Conservation (phyloP, 31 red algal genomes). For the Asparagopsis taxiformis region DNA sequence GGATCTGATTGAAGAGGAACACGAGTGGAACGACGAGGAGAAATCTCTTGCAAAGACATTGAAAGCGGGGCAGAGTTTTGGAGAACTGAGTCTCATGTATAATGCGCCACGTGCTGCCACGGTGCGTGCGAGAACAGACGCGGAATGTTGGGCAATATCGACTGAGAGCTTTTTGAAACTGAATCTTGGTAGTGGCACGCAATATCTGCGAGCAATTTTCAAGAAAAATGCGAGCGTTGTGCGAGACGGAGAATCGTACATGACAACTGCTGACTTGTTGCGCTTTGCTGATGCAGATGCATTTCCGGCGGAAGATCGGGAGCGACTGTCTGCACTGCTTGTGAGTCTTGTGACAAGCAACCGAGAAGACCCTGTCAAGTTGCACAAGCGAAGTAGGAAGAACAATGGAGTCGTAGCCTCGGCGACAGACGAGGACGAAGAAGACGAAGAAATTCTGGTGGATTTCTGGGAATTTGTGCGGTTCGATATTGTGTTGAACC, state of each 20-base stretch:
- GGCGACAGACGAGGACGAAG: neutral
- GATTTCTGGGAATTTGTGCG: constrained; percentile 99
- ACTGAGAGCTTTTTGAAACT: constrained; percentile 89
- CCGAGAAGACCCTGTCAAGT: constrained; percentile 50
- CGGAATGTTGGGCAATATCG: constrained; percentile 97
- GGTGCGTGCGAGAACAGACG: constrained; percentile 89
- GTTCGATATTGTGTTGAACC: constrained; percentile 98
- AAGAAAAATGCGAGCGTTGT: constrained; percentile 80
- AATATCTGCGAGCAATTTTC: constrained; percentile 89
- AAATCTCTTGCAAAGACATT: constrained; percentile 68
- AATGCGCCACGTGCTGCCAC: constrained; percentile 89
- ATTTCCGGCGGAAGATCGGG: constrained; percentile 74
- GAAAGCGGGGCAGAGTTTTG: constrained; percentile 81
- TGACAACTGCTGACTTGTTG: constrained; percentile 86
- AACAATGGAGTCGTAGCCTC: neutral
- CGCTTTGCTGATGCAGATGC: constrained; percentile 78
- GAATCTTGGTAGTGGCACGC: constrained; percentile 85
- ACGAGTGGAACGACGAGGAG: constrained; percentile 33
- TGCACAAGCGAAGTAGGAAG: constrained; percentile 9
- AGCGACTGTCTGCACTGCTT: constrained; percentile 76
- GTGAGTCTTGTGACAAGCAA: constrained; percentile 87
- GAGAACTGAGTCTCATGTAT: constrained; percentile 97
- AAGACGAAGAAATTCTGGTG: constrained; percentile 60
- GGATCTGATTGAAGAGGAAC: constrained; percentile 4
- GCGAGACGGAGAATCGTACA: constrained; percentile 72